Evolutionary conservation across 106 monocot species (phyloP).

Genomic region (Iris macrosiphon): DNA sequence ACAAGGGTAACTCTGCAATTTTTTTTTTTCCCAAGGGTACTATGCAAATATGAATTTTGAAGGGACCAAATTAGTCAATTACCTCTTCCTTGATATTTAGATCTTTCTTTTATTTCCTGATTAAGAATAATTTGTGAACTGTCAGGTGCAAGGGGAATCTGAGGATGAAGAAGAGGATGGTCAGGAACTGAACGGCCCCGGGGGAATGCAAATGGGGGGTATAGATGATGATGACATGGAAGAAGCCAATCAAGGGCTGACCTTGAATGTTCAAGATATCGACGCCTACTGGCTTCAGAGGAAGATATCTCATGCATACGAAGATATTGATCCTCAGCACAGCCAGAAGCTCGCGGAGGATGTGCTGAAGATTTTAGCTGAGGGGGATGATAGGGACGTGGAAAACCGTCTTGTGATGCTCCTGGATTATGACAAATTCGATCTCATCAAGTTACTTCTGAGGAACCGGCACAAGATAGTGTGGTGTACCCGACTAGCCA

Average conservation of each 20-base stretch:
- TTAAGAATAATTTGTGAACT: not conserved
- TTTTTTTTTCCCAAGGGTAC: not conserved
- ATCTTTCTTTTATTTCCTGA: not conserved
- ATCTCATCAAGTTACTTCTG: constrained; percentile 83
- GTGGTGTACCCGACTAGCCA: constrained; percentile 92
- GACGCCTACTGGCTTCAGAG: constrained; percentile 99
- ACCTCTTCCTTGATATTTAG: not conserved
- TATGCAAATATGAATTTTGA: no score
- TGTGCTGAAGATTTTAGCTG: constrained; percentile 74
- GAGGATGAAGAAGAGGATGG: constrained; percentile 82
- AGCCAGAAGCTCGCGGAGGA: constrained; percentile 91
- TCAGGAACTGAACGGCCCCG: constrained; percentile 36
- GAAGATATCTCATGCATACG: constrained; percentile 92
- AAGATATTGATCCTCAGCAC: constrained; percentile 77
- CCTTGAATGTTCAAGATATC: constrained; percentile 94
- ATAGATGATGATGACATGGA: constrained; percentile 94
- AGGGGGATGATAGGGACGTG: constrained; percentile 86
- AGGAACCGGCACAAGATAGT: constrained; percentile 90
- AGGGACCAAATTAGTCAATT: no score
- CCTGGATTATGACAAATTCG: constrained; percentile 94
- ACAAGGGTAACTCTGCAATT: not conserved
- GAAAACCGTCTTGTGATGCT: constrained; percentile 83
- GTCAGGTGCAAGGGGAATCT: constrained; percentile 87
- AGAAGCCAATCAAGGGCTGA: constrained; percentile 59
- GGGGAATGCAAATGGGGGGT: constrained; percentile 96